These are phyloP conservation scores for Arabis alpina DNA, from an alignment of 345 rosid genomes.

Conservation along the genomic window DNA sequence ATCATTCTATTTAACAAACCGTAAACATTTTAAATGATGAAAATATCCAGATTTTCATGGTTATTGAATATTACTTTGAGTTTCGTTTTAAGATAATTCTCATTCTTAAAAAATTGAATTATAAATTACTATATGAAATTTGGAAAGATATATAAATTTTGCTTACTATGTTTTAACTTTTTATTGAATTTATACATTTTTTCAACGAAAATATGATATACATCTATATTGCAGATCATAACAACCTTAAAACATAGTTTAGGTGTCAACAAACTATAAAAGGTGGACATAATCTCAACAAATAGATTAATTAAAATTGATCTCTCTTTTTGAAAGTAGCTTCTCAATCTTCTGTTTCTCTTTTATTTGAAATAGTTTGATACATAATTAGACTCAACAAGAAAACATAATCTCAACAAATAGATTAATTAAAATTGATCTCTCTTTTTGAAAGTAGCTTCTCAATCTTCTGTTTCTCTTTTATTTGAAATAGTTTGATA, in stretches of 20 bases:
- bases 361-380: constrained; percentile 1
- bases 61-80: too few species aligned
- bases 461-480: background rate
- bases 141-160: background rate
- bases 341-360: background rate
- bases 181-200: too few species aligned
- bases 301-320: background rate
- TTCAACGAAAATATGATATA: too few species aligned
- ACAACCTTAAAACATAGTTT: background rate
- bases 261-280: background rate
- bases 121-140: background rate
- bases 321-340: background rate
- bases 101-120: too few species aligned
- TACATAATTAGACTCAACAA: background rate
- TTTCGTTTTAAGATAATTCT: too few species aligned
- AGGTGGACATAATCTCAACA: background rate
- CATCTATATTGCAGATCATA: background rate
- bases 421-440: background rate
- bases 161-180: background rate
- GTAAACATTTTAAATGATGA: too few species aligned
- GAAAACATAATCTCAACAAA: background rate
- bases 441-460: background rate
- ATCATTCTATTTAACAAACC: too few species aligned
- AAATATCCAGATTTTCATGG: too few species aligned
- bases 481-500: background rate